Conservation (phyloP, 352 stramenopile species). For the Aphanomyces invadans region DNA sequence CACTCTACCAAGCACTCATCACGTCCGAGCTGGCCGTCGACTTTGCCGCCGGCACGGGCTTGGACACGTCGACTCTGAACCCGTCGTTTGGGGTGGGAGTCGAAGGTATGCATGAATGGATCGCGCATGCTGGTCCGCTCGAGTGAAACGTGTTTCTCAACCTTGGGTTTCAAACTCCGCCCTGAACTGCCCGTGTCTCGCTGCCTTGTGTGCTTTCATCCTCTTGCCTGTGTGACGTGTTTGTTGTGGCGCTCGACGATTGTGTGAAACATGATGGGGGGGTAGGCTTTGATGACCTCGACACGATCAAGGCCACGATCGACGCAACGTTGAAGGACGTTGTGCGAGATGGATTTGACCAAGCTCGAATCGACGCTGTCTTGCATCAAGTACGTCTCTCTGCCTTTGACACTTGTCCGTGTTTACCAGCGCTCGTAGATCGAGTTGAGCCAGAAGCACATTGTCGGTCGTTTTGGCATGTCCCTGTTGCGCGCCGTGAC, state of each 20-base stretch:
- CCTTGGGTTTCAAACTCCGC: too few relatives aligned
- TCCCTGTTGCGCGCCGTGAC: constrained; percentile 64
- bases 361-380: constrained; percentile 57
- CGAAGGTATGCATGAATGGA: constrained; percentile 63
- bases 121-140: too few relatives aligned
- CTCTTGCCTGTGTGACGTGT: too few relatives aligned
- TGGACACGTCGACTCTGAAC: constrained; percentile 75
- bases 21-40: constrained; percentile 67
- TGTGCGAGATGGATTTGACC: constrained; percentile 59
- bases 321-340: constrained; percentile 45
- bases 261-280: too few relatives aligned
- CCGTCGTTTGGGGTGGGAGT: constrained; percentile 69
- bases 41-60: constrained; percentile 66
- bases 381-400: constrained; percentile 40
- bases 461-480: constrained; percentile 74
- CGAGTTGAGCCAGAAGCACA: constrained; percentile 77
- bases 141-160: too few relatives aligned
- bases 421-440: constrained; percentile 36
- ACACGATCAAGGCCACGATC: constrained; percentile 52
- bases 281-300: constrained; percentile 32
- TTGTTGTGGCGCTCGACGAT: too few relatives aligned
- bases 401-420: constrained; percentile 32
- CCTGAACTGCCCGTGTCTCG: too few relatives aligned
- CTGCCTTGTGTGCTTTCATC: too few relatives aligned
- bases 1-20: constrained; percentile 77